Evolutionary conservation across 805 yeast genomes (phyloP).

Genomic region (Wickerhamiella azyma): DNA sequence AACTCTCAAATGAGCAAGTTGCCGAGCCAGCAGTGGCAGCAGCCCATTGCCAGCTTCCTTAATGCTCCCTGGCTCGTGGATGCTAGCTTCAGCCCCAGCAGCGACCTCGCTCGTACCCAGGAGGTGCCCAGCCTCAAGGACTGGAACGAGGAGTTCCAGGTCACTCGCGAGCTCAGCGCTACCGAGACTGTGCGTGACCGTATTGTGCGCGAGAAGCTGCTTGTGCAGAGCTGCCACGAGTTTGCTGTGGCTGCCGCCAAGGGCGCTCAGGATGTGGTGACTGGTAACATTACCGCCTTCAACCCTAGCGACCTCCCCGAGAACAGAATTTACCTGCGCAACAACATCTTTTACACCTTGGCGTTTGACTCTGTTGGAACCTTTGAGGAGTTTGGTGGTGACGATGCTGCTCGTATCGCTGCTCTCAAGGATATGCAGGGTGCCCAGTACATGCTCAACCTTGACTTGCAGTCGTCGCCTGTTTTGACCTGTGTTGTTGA

Average conservation of each 20-base stretch:
- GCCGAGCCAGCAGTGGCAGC: constrained; percentile 23
- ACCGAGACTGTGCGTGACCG: constrained; percentile 46
- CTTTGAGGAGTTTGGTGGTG: constrained; percentile 58
- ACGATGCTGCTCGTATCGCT: constrained; percentile 73
- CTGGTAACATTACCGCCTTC: constrained; percentile 62
- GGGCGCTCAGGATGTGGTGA: constrained; percentile 65
- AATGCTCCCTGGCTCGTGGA: constrained; percentile 68
- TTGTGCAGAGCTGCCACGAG: constrained; percentile 58
- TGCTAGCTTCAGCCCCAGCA: constrained; percentile 11
- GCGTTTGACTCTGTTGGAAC: constrained; percentile 59
- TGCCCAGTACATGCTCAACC: constrained; percentile 50
- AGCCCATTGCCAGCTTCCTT: constrained; percentile 48
- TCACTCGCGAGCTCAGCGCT: constrained; percentile 48
- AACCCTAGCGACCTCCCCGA: constrained; percentile 59
- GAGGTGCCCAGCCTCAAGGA: constrained; percentile 38
- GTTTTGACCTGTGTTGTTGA: constrained; percentile 79
- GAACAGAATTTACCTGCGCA: constrained; percentile 56
- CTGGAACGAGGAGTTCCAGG: constrained; percentile 86
- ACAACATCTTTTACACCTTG: constrained; percentile 76
- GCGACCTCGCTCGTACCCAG: constrained; percentile 49
- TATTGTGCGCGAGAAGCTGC: constrained; percentile 58
- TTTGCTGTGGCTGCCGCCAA: constrained; percentile 63
- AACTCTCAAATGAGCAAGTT: constrained; percentile 13
- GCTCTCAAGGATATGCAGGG: constrained; percentile 67
- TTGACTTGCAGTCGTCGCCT: constrained; percentile 50